Evolutionary conservation across 805 yeast species (phyloP), one percentile per base, ranked within the genome.

Genomic region (Ogataea siamensis): DNA sequence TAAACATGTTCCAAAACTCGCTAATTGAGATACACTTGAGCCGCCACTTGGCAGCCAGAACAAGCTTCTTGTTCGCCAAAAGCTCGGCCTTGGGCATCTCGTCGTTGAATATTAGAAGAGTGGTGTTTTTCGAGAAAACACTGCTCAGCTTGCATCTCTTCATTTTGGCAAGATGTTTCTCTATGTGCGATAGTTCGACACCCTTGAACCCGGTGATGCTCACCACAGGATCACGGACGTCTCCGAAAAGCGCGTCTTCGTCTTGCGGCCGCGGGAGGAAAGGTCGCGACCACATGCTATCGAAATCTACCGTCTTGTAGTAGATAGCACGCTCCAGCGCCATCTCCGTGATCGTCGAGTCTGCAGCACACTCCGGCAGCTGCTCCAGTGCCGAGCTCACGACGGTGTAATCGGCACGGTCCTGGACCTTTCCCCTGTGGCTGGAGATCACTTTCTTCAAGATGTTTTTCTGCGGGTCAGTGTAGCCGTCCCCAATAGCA

Each of bases 91-190:
- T 37, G 15, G 42, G 34, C 14, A 40, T 25, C 5, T 18, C 7
- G 18, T 51, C 46, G 49, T 76, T 76, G 32, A 73, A 61, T 1
- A 87, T 60, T 25, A 87, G 62, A 5, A 83, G 50, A 41, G 83
- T 83, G 18, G 81, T 62, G 5, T 63, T 61, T 7, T 67, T 58
- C 7, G 71, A 73, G 41, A 86, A 67, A 4, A 71, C 64, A 2
- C 72, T 74, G 34, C 71, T 64, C 43, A 71, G 70, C 24, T 67
- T 67, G 33, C 79, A 73, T 1, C 7, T 5, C 1, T 28, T 73
- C 12, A 83, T 52, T 27, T 73, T 57, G 14, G 64, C 51, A 29
- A 93, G 67, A 45, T 83, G 76, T 15, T 74, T 78, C 14, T 53
- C 60, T 7, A 60, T 15, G 30, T 60, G 64, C 2, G 59, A 43